Evolutionary conservation across 2,329 filamentous ascomycete species (phyloP), one percentile per base, ranked within the genome.

Genomic region (Macroventuria anomochaeta): DNA sequence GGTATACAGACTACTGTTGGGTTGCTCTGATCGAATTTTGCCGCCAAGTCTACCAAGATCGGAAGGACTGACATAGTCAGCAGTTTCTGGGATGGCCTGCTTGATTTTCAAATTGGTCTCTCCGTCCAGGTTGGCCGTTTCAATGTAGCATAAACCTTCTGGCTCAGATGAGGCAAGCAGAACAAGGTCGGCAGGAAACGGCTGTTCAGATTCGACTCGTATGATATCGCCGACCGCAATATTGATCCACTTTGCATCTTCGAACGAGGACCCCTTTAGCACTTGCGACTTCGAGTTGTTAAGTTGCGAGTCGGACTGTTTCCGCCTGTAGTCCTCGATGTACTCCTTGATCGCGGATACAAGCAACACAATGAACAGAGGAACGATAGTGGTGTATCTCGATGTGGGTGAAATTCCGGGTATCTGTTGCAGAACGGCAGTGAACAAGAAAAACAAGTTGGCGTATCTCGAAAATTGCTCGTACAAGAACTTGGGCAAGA

Each of bases 41-140:
- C 95, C 95, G 39, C 90, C 90, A 3, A 99, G 79, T 57, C 93
- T 84, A 70, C 91, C 91, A 58, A 99, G 80, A 67, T 97, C 93
- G 59, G 84, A 87, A 15, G 92, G 86, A 70, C 91, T 96, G 54
- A 99, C 92, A 71, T 97, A 82, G 56, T 89, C 83, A 12, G 89
- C 87, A 0, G 95, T 99, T 79, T 99, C 95, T 0, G 95, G 93
- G 47, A 97, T 87, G 2, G 88, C 93, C 78, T 99, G 95, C 79
- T 99, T 99, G 79, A 99, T 96, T 78, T 99, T 99, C 64, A 99
- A 79, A 72, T 99, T 99, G 17, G 95, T 99, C 77, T 99, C 95
- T 64, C 95, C 95, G 68, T 99, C 95, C 53, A 99, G 81, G 72
- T 99, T 99, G 20, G 95, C 93, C 2, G 95, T 99, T 78, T 99